Evolutionary conservation across 805 yeast genomes (phyloP), one percentile per base, ranked within the genome.

Genomic region (Lachancea cidri): DNA sequence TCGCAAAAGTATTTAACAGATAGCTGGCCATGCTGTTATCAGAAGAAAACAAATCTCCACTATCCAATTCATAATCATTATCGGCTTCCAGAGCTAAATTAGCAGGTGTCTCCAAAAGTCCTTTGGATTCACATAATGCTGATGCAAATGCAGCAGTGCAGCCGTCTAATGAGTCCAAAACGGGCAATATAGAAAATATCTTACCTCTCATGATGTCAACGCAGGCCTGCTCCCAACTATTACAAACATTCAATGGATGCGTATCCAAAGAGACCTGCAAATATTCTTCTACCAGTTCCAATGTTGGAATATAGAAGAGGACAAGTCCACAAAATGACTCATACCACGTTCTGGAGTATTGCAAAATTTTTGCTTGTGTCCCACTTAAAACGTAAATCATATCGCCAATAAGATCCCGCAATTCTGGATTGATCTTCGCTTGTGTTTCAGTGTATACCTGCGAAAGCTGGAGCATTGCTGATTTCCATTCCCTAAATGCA

Each of bases 131-230:
- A 41, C 81, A 67, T 14, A 83, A 54, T 13, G 77, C 76, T 5
- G 87, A 73, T 3, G 76, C 58, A 51, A 74, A 79, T 0, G 87
- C 78, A 2, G 86, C 76, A 2, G 85, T 77, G 13, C 84, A 72
- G 18, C 73, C 68, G 52, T 81, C 85, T 35, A 81, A 66, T 2
- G 72, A 65, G 56, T 82, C 83, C 18, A 84, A 60, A 1, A 76
- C 70, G 29, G 80, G 73, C 36, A 84, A 62, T 13, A 78, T 79
- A 17, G 76, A 72, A 33, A 82, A 64, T 44, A 71, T 73, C 42
- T 77, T 78, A 8, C 74, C 79, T 36, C 71, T 73, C 35, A 83
- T 62, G 6, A 81, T 64, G 51, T 79, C 74, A 16, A 72, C 54
- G 52, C 84, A 81, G 2, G 79, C 63, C 5, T 68, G 50, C 54